Percentiles rank a stretch among this genome's conserved stretches.
Conservation (phyloP, 768 basidiomycete species). For the Rhodosporidiobolus odoratus region DNA sequence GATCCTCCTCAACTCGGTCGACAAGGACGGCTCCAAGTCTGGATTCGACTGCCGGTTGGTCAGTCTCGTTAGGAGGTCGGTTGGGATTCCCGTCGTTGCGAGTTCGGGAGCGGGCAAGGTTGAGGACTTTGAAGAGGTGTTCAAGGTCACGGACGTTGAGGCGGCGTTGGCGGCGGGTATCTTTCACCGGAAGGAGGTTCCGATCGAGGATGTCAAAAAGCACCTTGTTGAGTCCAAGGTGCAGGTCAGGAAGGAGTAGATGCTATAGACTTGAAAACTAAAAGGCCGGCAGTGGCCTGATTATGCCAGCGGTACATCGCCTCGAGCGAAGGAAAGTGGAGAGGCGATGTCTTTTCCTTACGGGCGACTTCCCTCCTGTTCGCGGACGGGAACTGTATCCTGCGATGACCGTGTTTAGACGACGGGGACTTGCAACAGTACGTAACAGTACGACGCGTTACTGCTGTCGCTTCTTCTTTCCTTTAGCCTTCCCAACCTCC, state of each 20-base stretch:
- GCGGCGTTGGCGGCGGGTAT: constrained; percentile 95
- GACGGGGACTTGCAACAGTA: too few species aligned
- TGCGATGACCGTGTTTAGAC: too few species aligned
- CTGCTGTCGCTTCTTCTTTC: too few species aligned
- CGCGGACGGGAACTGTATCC: too few species aligned
- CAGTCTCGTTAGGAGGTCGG: constrained; percentile 64
- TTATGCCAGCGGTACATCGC: too few species aligned
- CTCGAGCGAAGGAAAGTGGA: too few species aligned
- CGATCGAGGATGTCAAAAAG: constrained; percentile 72
- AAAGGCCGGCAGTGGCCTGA: too few species aligned
- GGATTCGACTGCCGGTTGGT: constrained; percentile 88
- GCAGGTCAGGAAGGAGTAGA: constrained; percentile 38
- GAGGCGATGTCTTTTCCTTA: too few species aligned
- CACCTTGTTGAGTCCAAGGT: constrained; percentile 43
- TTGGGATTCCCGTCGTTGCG: constrained; percentile 87
- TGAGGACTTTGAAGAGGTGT: constrained; percentile 83
- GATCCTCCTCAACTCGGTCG: constrained; percentile 90
- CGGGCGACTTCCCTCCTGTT: too few species aligned
- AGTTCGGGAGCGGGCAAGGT: constrained; percentile 83
- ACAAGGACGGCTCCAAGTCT: constrained; percentile 84
- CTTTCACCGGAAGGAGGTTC: constrained; percentile 86
- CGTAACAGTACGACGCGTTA: too few species aligned
- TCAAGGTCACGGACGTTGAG: constrained; percentile 62
- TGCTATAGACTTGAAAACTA: background rate
- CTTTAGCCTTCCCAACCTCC: too few species aligned